Percentiles rank a stretch among this genome's conserved stretches.
These are phyloP conservation scores for Litchi chinensis DNA, from an alignment of 345 rosid genomes.

Conservation along the genomic window DNA sequence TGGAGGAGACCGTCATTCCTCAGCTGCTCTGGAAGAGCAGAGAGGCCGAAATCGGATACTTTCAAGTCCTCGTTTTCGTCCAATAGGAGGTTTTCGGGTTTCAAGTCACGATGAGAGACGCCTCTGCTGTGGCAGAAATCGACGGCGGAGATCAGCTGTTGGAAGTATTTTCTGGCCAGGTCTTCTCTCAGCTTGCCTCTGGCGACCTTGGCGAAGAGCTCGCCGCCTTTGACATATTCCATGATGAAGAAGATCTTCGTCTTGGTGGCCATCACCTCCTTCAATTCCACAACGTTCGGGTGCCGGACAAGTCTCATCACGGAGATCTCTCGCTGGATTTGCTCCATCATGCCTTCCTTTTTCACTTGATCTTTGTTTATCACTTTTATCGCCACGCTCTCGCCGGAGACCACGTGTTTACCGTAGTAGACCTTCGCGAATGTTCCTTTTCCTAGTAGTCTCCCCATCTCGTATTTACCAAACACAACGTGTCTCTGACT, in stretches of 20 bases:
- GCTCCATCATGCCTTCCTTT: slow-evolving; percentile 69
- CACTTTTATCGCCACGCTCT: slow-evolving; percentile 71
- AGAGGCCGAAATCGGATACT: slow-evolving; percentile 80
- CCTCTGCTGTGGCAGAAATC: slow-evolving; percentile 88
- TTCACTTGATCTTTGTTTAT: slow-evolving; percentile 56
- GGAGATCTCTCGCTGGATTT: slow-evolving; percentile 72
- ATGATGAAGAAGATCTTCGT: slow-evolving; percentile 67
- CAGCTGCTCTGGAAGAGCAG: slow-evolving; percentile 69
- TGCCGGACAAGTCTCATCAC: slow-evolving; percentile 81
- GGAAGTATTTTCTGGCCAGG: slow-evolving; percentile 64
- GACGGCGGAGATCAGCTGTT: slow-evolving; percentile 69
- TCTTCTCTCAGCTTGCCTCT: slow-evolving; percentile 70
- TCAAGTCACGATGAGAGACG: slow-evolving; percentile 79
- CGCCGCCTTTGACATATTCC: slow-evolving; percentile 83
- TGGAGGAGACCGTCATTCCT: slow-evolving; percentile 77
- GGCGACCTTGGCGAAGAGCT: slow-evolving; percentile 63
- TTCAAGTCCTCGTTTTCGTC: slow-evolving; percentile 71
- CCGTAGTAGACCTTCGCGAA: slow-evolving; percentile 84
- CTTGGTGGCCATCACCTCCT: slow-evolving; percentile 78
- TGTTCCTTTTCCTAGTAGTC: slow-evolving; percentile 71
- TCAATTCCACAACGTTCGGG: slow-evolving; percentile 69
- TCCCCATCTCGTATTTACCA: slow-evolving; percentile 68
- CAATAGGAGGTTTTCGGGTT: slow-evolving; percentile 78
- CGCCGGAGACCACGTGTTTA: slow-evolving; percentile 45
- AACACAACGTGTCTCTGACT: slow-evolving; percentile 40